Conservation (phyloP, 2,329 filamentous ascomycete species). For the Clathrospora elynae region DNA sequence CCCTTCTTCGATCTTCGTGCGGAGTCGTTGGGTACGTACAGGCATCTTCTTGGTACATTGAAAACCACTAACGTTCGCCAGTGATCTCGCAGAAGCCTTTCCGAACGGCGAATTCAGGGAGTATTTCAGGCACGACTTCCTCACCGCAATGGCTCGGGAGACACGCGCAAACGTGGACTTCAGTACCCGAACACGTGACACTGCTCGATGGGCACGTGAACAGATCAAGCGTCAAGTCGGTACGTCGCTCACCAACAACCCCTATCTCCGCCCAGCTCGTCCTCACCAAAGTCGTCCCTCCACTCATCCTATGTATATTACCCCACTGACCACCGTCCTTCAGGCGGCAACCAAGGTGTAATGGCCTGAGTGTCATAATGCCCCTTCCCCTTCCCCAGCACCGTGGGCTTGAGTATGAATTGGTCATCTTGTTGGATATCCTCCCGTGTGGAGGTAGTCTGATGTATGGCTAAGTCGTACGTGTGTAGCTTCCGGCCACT, state of each 20-base stretch:
- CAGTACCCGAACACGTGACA: conserved; percentile 82
- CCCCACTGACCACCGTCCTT: conserved; percentile 27
- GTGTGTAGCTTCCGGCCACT: conserved; percentile 4
- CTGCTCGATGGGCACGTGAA: conserved; percentile 95
- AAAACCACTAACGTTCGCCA: conserved; percentile 53
- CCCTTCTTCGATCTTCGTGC: conserved; percentile 91
- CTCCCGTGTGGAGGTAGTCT: conserved; percentile 13
- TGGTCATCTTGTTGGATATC: conserved; percentile 23
- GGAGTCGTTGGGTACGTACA: conserved; percentile 87
- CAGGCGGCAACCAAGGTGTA: conserved; percentile 44
- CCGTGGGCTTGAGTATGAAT: conserved; percentile 17
- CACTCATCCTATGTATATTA: conserved; percentile 22
- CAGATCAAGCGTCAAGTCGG: conserved; percentile 89
- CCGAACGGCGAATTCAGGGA: conserved; percentile 84
- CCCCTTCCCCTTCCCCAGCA: conserved; percentile 15
- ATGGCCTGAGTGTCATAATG: conserved; percentile 40
- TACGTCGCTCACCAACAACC: conserved; percentile 33
- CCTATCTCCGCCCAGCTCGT: conserved; percentile 13
- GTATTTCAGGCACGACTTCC: conserved; percentile 88
- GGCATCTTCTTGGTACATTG: conserved; percentile 9
- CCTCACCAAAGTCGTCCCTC: conserved; percentile 3
- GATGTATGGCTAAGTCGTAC: conserved; percentile 23
- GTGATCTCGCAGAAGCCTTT: conserved; percentile 92
- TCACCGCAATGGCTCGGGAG: conserved; percentile 88
- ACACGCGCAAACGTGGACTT: conserved; percentile 89